Evolutionary conservation across 306 rosid genomes (phyloP), one percentile per base, ranked within the genome.

Genomic region (Alnus rubra): DNA sequence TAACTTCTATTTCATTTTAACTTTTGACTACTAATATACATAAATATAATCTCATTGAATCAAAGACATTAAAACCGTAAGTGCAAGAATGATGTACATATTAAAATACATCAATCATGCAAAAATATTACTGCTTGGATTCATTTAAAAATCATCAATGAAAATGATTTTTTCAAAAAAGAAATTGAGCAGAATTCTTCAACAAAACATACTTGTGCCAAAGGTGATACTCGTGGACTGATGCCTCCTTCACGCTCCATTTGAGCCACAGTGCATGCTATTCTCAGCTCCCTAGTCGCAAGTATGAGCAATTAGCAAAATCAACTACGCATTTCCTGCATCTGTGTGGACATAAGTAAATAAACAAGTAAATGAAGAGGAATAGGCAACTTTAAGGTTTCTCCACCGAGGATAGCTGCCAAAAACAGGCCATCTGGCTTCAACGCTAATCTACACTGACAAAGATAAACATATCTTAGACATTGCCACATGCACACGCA

Each of bases 181-280:
- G 9, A 73, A 58, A 62, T 28, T 42, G 67, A 0, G 16, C 50
- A 12, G 45, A 59, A 58, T 44, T 71, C 55, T n/a, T 10, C 37
- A 71, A 72, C 31, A 78, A 74, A 18, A 44, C 75, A 75, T 88
- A 88, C 98, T 87, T 94, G 98, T 48, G 98, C 98, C 87, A 94
- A 84, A 55, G 98, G 98, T 11, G 98, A 94, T 65, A 89, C 42
- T 75, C 97, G 89, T 59, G 98, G 98, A 89, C 98, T 92, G 83
- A 92, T 89, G 73, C 98, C 97, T 76, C 98, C 98, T 86, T 94
- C 97, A 71, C 97, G 97, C 83, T 92, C 98, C 97, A 94, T 92
- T 79, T 94, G 98, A 65, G 98, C 98, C 65, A 94, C 84, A 12
- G 98, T 94, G 88, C 98, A 94, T 35, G 98, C 97, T 82, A 94